Conservation (phyloP, 805 yeast species). For the Wickerhamomyces bovis region DNA sequence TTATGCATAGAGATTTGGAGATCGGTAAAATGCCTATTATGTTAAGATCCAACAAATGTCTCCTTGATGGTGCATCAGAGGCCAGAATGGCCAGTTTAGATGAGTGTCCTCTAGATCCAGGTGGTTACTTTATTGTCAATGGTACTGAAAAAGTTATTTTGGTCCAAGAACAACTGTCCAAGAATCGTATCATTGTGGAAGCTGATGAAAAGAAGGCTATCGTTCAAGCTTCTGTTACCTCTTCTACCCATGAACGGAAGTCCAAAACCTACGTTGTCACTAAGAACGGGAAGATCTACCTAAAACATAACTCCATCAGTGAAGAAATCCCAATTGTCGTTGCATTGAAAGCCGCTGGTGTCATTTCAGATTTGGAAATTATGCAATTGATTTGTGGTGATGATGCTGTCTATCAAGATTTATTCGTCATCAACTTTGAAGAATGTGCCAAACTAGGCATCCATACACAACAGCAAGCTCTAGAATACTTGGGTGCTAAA, state of each 20-base stretch:
- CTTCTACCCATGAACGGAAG: constrained; percentile 96
- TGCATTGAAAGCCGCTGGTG: constrained; percentile 90
- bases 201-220: constrained; percentile 92
- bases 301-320: constrained; percentile 91
- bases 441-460: constrained; percentile 84
- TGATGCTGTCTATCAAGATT: constrained; percentile 82
- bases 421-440: constrained; percentile 89
- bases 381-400: constrained; percentile 92
- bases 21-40: constrained; percentile 99
- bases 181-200: constrained; percentile 96
- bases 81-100: constrained; percentile 78
- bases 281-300: constrained; percentile 79
- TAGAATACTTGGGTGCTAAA: constrained; percentile 82
- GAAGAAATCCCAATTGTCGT: constrained; percentile 95
- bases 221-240: constrained; percentile 96
- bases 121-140: constrained; percentile 95
- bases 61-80: constrained; percentile 72
- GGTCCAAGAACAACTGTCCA: constrained; percentile 93
- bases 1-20: constrained; percentile 83
- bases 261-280: constrained; percentile 95
- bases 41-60: constrained; percentile 91
- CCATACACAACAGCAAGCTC: constrained; percentile 88
- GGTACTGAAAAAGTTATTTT: constrained; percentile 97
- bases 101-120: constrained; percentile 98
- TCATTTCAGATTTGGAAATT: constrained; percentile 86